phyloP scores from a whole-genome alignment of 257 asterid genomes.

The Nemophila menziesii region DNA sequence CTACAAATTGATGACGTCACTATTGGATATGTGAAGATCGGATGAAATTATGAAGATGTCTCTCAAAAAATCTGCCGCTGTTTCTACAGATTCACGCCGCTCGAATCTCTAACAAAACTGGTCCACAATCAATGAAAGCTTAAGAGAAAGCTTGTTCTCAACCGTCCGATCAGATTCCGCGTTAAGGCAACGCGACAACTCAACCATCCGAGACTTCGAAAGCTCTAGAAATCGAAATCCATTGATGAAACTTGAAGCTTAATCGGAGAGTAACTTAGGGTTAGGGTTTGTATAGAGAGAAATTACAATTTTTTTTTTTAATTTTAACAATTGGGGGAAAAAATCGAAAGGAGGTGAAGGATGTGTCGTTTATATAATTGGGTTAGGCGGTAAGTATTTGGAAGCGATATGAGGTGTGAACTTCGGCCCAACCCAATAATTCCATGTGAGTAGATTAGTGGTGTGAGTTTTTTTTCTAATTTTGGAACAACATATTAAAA shows the following conservation, averaged over 20 bases:
- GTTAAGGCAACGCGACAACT: not conserved
- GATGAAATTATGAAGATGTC: not conserved
- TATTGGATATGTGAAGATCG: not conserved
- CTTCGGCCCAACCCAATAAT: not conserved
- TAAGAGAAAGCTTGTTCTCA: not conserved
- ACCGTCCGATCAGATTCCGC: not conserved
- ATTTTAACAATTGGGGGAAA: not conserved
- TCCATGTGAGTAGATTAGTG: not conserved
- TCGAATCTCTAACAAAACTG: not conserved
- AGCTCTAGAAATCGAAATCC: not conserved
- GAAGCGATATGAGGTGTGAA: not conserved
- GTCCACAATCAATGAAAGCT: not conserved
- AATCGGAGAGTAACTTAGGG: not conserved
- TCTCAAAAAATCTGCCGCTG: not conserved
- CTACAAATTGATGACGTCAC: not conserved
- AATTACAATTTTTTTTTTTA: no score
- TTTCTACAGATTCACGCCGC: not conserved
- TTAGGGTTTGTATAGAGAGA: slow-evolving; percentile 10
- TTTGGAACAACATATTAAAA: not conserved
- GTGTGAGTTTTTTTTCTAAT: not conserved
- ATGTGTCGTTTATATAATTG: not conserved
- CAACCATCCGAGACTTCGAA: not conserved
- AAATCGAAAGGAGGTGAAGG: not conserved
- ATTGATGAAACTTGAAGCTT: not conserved
- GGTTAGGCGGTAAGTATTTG: not conserved